phyloP scores from a whole-genome alignment of 2,329 filamentous ascomycete genomes.

The Penicillium sp. region DNA sequence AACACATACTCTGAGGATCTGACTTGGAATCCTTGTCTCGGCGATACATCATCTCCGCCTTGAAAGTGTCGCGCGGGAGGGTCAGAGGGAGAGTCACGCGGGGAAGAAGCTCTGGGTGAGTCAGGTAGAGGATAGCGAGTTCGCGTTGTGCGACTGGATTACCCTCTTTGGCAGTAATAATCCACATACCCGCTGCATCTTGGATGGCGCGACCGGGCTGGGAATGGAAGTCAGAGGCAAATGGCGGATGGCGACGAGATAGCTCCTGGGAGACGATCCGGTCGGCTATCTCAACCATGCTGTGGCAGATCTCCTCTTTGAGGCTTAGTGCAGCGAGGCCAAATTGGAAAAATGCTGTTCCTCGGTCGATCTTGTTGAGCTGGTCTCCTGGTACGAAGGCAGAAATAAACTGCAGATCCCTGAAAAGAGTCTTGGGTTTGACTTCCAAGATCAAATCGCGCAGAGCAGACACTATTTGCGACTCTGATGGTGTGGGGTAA shows the following conservation, averaged over 20 bases:
- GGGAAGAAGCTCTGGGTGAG: constrained; percentile 80
- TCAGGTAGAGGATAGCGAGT: constrained; percentile 89
- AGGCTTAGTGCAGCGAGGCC: constrained; percentile 83
- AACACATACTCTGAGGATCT: constrained; percentile 86
- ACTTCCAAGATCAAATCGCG: constrained; percentile 68
- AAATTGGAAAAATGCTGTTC: constrained; percentile 87
- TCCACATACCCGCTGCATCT: constrained; percentile 86
- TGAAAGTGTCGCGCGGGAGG: constrained; percentile 85
- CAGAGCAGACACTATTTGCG: constrained; percentile 64
- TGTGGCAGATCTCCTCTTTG: constrained; percentile 83
- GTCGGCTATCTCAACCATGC: constrained; percentile 76
- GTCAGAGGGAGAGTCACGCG: constrained; percentile 81
- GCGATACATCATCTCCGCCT: constrained; percentile 75
- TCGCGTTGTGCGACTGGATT: constrained; percentile 87
- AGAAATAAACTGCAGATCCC: constrained; percentile 73
- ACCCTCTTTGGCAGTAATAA: constrained; percentile 91
- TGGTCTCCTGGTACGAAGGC: constrained; percentile 60
- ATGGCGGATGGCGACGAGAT: constrained; percentile 37
- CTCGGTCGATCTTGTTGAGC: constrained; percentile 59
- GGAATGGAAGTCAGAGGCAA: constrained; percentile 31
- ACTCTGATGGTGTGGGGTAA: constrained; percentile 59
- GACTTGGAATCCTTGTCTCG: constrained; percentile 65
- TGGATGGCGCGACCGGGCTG: constrained; percentile 47
- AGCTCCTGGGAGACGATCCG: constrained; percentile 63
- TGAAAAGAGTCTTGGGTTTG: constrained; percentile 77